A percentile compares a stretch with the other conserved stretches of the same genome.
Evolutionary conservation across 2,329 filamentous ascomycete genomes (phyloP).

Genomic region (Scleromitrula shiraiana): DNA sequence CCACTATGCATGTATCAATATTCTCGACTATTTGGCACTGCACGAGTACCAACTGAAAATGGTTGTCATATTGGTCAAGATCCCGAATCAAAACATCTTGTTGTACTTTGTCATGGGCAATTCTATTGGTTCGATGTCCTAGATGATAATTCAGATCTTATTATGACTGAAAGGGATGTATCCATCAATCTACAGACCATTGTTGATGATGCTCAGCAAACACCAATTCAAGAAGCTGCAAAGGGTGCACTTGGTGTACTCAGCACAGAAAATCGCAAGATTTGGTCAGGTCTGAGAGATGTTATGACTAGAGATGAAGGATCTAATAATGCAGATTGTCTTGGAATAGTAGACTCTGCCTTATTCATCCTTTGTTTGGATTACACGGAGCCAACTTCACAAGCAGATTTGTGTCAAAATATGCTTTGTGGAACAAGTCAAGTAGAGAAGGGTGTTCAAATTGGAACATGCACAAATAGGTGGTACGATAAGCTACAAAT

Average conservation of each 20-base stretch:
- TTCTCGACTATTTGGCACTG: constrained; percentile 88
- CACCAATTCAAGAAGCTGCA: constrained; percentile 88
- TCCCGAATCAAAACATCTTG: constrained; percentile 83
- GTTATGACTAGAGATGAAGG: constrained; percentile 76
- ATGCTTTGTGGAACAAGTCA: constrained; percentile 96
- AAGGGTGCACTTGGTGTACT: constrained; percentile 89
- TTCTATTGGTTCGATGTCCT: constrained; percentile 99
- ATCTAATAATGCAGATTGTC: constrained; percentile 91
- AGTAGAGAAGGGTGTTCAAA: constrained; percentile 86
- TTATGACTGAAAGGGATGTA: constrained; percentile 95
- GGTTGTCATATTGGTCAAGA: constrained; percentile 96
- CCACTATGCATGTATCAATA: constrained; percentile 98
- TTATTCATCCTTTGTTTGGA: constrained; percentile 90
- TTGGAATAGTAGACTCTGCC: constrained; percentile 92
- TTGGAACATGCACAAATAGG: constrained; percentile 93
- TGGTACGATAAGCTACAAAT: constrained; percentile 99
- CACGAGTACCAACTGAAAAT: constrained; percentile 85
- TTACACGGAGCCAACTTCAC: constrained; percentile 76
- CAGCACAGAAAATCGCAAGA: constrained; percentile 92
- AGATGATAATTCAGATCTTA: constrained; percentile 86
- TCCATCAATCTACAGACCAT: constrained; percentile 87
- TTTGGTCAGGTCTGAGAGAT: constrained; percentile 87
- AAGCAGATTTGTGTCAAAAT: constrained; percentile 86
- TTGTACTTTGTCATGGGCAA: constrained; percentile 89
- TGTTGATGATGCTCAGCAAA: constrained; percentile 81